Evolutionary conservation across 768 basidiomycete species (phyloP).

Genomic region (Rickenella mellea): DNA sequence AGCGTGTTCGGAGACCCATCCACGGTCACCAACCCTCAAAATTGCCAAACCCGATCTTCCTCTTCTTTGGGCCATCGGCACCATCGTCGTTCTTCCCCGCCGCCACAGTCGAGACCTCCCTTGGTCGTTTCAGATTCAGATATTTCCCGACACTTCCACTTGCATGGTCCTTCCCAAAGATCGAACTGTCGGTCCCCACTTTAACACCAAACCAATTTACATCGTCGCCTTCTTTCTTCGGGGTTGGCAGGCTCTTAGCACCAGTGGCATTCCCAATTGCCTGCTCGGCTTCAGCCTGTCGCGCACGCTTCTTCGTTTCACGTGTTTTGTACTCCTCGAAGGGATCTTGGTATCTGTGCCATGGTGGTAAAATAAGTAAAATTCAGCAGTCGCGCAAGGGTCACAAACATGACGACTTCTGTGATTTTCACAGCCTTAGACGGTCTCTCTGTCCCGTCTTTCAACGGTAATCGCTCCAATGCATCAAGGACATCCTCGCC

Average conservation of each 20-base stretch:
- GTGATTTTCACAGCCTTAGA: constrained; percentile 79
- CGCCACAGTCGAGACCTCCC: constrained; percentile 14
- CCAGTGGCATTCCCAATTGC: constrained; percentile 17
- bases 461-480: constrained; percentile 71
- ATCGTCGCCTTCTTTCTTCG: constrained; percentile 56
- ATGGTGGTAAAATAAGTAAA: background rate
- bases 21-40: constrained; percentile 68
- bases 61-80: constrained; percentile 67
- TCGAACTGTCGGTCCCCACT: constrained; percentile 42
- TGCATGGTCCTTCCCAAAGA: constrained; percentile 19
- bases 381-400: background rate
- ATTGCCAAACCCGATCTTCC: constrained; percentile 83
- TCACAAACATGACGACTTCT: constrained; percentile 72
- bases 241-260: constrained; percentile 19
- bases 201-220: constrained; percentile 88
- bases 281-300: constrained; percentile 35
- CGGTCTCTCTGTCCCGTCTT: constrained; percentile 82
- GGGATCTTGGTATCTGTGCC: constrained; percentile 77
- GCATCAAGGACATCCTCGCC: constrained; percentile 85
- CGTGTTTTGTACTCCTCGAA: constrained; percentile 88
- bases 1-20: background rate
- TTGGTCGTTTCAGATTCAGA: constrained; percentile 45
- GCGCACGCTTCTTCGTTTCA: constrained; percentile 69
- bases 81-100: constrained; percentile 7
- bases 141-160: constrained; percentile 73